Conservation (phyloP, 768 basidiomycete genomes). For the Phylloporus sp. region DNA sequence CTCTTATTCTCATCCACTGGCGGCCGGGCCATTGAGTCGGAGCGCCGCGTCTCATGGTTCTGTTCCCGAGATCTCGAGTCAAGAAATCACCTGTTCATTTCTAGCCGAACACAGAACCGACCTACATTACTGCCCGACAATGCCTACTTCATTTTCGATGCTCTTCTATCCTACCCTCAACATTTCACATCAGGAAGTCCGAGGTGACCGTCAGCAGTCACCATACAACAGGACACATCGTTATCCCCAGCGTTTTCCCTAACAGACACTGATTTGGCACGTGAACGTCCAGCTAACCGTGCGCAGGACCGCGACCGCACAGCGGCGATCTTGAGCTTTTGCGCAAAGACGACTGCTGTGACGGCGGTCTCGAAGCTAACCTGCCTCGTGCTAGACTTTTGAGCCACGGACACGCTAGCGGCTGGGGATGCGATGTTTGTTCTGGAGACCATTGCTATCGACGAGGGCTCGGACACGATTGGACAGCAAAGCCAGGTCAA, state of each 20-base stretch:
- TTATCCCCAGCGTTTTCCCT: background rate
- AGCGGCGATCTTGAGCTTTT: conserved; percentile 19
- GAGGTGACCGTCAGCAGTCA: background rate
- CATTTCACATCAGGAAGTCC: background rate
- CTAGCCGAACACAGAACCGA: background rate
- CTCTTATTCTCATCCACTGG: too few relatives aligned
- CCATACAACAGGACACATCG: background rate
- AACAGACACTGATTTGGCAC: conserved; percentile 6
- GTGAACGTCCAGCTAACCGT: conserved; percentile 2
- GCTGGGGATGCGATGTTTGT: background rate
- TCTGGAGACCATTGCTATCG: background rate
- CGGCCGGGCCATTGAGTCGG: too few relatives aligned
- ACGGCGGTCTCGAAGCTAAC: conserved; percentile 23
- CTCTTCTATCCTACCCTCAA: background rate
- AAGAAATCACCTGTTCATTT: too few relatives aligned
- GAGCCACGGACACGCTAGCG: background rate
- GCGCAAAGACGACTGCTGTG: conserved; percentile 18
- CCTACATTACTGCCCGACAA: background rate
- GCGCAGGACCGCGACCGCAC: conserved; percentile 3
- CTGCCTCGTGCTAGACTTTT: conserved; percentile 2
- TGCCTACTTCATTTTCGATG: background rate
- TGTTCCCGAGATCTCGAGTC: too few relatives aligned
- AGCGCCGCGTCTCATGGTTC: too few relatives aligned
- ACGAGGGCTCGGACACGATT: background rate
- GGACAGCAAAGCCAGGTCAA: background rate